These are phyloP conservation scores for Pyropia yezoensis DNA, from an alignment of 23 red algal genomes.

Conservation along the genomic window DNA sequence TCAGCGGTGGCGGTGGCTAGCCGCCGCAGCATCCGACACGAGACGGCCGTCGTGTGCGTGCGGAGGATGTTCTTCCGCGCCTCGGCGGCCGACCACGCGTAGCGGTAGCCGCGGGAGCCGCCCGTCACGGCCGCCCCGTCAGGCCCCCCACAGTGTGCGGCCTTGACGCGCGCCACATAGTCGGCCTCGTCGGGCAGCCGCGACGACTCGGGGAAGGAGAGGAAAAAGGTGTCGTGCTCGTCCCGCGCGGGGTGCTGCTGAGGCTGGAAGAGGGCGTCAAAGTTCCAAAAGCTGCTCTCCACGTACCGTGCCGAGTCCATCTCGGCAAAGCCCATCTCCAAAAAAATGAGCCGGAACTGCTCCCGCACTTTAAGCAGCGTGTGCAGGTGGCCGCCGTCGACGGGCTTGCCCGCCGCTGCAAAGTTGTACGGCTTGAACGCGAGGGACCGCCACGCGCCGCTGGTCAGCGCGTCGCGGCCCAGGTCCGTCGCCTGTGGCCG, in stretches of 20 bases:
- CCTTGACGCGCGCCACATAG: conserved; percentile 71
- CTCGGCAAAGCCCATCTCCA: conserved; percentile 96
- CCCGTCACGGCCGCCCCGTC: conserved; percentile 44
- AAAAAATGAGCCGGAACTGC: conserved; percentile 90
- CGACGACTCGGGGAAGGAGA: conserved; percentile 62
- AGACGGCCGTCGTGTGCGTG: conserved; percentile 96
- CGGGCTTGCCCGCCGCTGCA: conserved; percentile 58
- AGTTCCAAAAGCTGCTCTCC: conserved; percentile 97
- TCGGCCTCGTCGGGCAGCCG: conserved; percentile 32
- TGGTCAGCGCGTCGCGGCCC: conserved; percentile 64
- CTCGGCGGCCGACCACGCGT: conserved; percentile 75
- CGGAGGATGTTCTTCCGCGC: conserved; percentile 81
- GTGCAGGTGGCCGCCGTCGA: conserved; percentile 76
- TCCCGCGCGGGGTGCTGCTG: conserved; percentile 98
- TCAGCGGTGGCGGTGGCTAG: conserved; percentile 29
- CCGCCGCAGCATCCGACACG: conserved; percentile 79
- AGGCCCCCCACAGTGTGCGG: conserved; percentile 19
- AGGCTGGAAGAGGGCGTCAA: conserved; percentile 97
- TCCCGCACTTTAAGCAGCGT: conserved; percentile 94
- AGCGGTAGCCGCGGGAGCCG: conserved; percentile 89
- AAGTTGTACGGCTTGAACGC: conserved; percentile 94
- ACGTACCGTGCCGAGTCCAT: conserved; percentile 93
- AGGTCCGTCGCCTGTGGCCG: conserved; percentile 70
- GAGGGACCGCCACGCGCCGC: conserved; percentile 53
- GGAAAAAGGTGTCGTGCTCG: conserved; percentile 97